These are phyloP conservation scores for Asterochloris erici DNA, from an alignment of 139 green algal genomes.

Conservation along the genomic window DNA sequence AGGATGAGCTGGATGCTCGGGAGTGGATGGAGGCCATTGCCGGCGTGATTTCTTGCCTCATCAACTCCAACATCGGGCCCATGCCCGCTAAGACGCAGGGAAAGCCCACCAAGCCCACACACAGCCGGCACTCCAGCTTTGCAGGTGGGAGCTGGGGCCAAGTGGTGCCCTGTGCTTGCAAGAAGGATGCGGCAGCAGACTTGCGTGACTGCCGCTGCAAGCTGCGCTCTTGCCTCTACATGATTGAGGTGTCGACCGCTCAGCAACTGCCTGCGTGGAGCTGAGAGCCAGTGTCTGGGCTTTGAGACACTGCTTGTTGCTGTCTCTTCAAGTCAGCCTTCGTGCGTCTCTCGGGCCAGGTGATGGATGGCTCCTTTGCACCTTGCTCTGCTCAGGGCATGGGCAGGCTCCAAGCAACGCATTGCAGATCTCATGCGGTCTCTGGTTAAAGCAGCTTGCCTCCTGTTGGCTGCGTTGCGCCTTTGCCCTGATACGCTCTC, in stretches of 20 bases:
- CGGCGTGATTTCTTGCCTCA: constrained; percentile 49
- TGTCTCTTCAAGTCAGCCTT: not conserved
- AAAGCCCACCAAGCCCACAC: constrained; percentile 35
- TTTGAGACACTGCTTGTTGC: not conserved
- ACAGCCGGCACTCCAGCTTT: constrained; percentile 25
- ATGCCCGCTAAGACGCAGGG: constrained; percentile 14
- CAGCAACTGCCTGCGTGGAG: not conserved
- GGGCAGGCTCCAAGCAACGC: too few relatives aligned
- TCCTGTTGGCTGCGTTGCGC: too few relatives aligned
- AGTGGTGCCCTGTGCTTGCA: not conserved
- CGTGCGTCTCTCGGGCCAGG: too few relatives aligned
- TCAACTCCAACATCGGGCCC: constrained; percentile 35
- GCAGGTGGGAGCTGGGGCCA: not conserved
- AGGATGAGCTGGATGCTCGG: constrained; percentile 66
- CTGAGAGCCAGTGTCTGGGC: not conserved
- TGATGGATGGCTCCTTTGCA: too few relatives aligned
- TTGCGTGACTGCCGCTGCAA: too few relatives aligned
- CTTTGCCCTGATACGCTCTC: too few relatives aligned
- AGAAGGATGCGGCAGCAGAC: not conserved
- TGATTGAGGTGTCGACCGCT: too few relatives aligned
- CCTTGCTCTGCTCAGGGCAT: too few relatives aligned
- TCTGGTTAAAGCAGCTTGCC: too few relatives aligned
- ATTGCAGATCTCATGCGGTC: too few relatives aligned
- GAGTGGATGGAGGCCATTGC: constrained; percentile 82
- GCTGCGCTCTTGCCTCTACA: too few relatives aligned